Evolutionary conservation across 805 yeast genomes (phyloP), one percentile per base, ranked within the genome.

Genomic region (Schwanniomyces vanrijiae): DNA sequence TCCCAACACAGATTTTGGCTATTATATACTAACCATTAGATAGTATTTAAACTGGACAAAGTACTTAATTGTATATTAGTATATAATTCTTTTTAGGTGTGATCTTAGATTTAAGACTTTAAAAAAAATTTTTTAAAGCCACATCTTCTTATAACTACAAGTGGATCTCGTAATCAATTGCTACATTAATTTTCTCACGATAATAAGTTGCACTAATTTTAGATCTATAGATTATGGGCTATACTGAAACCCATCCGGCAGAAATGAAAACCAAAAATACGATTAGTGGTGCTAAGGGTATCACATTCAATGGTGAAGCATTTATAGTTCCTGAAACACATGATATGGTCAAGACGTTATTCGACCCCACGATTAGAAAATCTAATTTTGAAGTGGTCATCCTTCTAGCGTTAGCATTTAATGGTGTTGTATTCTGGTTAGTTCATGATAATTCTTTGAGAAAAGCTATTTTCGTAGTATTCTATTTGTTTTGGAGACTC

Each of bases 261-360:
- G 31, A 34, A 26, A 41, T 41, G 22, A 37, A 20, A 35, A 13
- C 31, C 5, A 49, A 52, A 18, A 58, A 59, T 44, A 59, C 65
- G 7, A 58, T 60, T 13, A 37, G 55, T 11, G 68, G 67, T 1
- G 65, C 69, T 20, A 62, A 64, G 45, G 82, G 81, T 1, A 72
- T 75, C 48, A 74, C 80, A 26, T 69, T 73, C 51, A 54, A 59
- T 11, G 80, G 79, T 4, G 73, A 64, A 37, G 66, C 76, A 19
- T 77, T 77, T 51, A 55, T 62, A 26, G 78, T 75, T 31, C 87
- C 88, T 1, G 77, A 78, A 54, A 88, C 96, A 25, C 86, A 84
- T 57, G 96, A 88, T 60, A 88, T 88, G 94, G 86, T 88, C 28
- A 76, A 89, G 51, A 84, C 92, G 1, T 68, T 89, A 42, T 83